These are phyloP conservation scores for Ganoderma leucocontextum DNA, from an alignment of 1,284 basidiomycete genomes.

Conservation along the genomic window DNA sequence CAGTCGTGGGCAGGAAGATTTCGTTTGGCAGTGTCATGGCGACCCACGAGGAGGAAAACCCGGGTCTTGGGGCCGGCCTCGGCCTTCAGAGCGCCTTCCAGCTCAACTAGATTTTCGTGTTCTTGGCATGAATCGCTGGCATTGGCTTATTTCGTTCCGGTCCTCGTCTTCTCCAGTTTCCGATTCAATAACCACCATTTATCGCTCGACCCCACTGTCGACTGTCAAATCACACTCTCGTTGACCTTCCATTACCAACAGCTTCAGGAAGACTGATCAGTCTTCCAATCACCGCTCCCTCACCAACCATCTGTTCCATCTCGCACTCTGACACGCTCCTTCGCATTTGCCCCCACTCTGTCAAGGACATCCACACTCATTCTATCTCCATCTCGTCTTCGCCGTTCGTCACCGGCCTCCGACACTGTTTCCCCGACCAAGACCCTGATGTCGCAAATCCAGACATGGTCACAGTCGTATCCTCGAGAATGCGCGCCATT, in stretches of 20 bases:
- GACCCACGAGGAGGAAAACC: conserved; percentile 44
- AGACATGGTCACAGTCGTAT: conserved; percentile 4
- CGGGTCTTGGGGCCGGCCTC: conserved; percentile 36
- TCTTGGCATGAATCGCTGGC: conserved; percentile 1
- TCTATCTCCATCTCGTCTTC: conserved; percentile 10
- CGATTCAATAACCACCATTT: background rate
- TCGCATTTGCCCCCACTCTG: background rate
- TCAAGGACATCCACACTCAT: conserved; percentile 9
- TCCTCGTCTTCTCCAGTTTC: background rate
- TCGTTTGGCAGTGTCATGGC: conserved; percentile 55
- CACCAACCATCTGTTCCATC: conserved; percentile 11
- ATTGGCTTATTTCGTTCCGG: conserved; percentile 13
- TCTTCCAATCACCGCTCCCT: conserved; percentile 10
- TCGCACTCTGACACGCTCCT: conserved; percentile 18
- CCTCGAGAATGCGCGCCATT: conserved; percentile 8
- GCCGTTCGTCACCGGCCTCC: conserved; percentile 2
- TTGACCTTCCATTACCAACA: conserved; percentile 24
- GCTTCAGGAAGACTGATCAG: conserved; percentile 8
- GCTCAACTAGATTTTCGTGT: conserved; percentile 48
- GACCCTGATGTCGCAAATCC: background rate
- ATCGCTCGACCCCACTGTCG: conserved; percentile 4
- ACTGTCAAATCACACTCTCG: conserved; percentile 21
- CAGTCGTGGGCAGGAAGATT: conserved; percentile 51
- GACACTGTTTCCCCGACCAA: conserved; percentile 1
- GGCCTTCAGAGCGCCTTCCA: conserved; percentile 69